Percentiles rank a stretch among this genome's conserved stretches.
Conservation (phyloP, 306 rosid species). For the Cucurbita ficifolia region DNA sequence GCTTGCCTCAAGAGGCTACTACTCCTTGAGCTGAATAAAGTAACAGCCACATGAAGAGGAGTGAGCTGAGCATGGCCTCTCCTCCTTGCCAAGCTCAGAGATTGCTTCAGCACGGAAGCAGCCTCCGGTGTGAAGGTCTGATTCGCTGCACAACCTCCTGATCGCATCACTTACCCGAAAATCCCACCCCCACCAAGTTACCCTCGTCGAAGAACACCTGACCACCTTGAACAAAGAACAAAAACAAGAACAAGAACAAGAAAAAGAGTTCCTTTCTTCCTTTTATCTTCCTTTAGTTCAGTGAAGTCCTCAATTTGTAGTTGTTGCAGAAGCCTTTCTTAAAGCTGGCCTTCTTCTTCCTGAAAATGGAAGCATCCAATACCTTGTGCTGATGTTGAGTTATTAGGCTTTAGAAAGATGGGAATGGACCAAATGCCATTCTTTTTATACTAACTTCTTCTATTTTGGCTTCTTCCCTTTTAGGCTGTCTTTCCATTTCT, state of each 20-base stretch:
- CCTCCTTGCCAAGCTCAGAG: slow-evolving; percentile 66
- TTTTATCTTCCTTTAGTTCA: background rate
- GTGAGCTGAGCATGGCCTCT: slow-evolving; percentile 96
- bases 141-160: slow-evolving; percentile 69
- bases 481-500: background rate
- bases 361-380: background rate
- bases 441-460: slow-evolving; percentile 1
- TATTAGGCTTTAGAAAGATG: slow-evolving; percentile 1
- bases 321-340: background rate
- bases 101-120: slow-evolving; percentile 78
- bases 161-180: slow-evolving; percentile 67
- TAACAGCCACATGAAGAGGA: slow-evolving; percentile 80
- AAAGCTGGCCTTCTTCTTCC: background rate
- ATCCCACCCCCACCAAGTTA: slow-evolving; percentile 47
- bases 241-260: background rate
- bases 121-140: slow-evolving; percentile 99
- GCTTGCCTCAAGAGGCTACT: slow-evolving; percentile 50
- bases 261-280: background rate
- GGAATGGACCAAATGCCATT: background rate
- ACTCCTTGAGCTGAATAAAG: slow-evolving; percentile 49
- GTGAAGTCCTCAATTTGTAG: background rate
- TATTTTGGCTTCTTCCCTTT: slow-evolving; percentile 3
- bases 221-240: background rate
- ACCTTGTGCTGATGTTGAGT: background rate
- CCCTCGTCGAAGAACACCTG: background rate